These are phyloP conservation scores for Phytopythium delawarense DNA, from an alignment of 352 stramenopile genomes.

Conservation along the genomic window DNA sequence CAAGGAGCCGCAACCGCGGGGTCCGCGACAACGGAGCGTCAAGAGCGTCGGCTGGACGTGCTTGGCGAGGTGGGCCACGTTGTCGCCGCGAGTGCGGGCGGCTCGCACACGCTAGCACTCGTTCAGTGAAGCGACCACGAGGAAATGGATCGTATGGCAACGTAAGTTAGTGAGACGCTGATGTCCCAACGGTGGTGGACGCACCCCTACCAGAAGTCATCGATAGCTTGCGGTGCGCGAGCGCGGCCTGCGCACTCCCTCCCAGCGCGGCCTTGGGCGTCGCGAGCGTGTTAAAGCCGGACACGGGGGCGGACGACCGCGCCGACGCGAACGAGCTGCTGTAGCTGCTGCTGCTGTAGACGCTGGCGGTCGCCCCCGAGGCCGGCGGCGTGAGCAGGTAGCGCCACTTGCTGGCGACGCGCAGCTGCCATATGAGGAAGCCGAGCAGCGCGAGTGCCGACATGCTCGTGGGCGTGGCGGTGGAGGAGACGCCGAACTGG, in stretches of 20 bases:
- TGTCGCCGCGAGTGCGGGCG: neutral
- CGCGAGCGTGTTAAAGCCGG: neutral
- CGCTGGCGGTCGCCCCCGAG: neutral
- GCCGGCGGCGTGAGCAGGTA: constrained; percentile 57
- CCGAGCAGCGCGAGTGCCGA: constrained; percentile 39
- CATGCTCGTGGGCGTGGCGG: constrained; percentile 36
- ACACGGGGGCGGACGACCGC: neutral
- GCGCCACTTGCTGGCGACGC: constrained; percentile 68
- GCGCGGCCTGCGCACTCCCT: neutral
- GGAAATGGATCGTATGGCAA: neutral
- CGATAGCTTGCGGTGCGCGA: constrained; percentile 2
- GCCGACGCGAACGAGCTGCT: constrained; percentile 9
- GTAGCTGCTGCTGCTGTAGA: constrained; percentile 5
- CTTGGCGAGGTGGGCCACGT: neutral
- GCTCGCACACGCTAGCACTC: constrained; percentile 5
- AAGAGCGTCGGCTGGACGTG: neutral
- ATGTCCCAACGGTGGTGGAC: neutral
- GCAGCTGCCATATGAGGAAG: constrained; percentile 61
- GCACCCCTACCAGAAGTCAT: neutral
- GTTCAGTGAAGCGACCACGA: neutral
- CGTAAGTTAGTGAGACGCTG: neutral
- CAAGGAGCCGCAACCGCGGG: neutral
- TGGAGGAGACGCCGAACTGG: constrained; percentile 51
- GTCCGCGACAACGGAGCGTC: neutral
- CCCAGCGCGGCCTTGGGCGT: neutral